phyloP scores from a whole-genome alignment of 305 asterid genomes.

The Fraxinus albicans region DNA sequence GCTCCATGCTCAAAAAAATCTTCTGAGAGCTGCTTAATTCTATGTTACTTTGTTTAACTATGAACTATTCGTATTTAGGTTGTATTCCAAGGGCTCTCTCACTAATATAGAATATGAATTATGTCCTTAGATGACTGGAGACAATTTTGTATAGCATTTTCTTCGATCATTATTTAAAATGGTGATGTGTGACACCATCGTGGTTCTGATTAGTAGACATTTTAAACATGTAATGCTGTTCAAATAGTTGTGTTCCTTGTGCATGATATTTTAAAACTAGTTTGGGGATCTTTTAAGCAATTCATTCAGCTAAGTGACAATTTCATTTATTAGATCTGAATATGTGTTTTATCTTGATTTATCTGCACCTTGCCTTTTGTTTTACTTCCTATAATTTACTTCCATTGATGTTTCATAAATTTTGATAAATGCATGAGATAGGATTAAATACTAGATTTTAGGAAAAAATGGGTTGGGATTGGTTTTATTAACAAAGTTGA shows the following conservation, averaged over 20 bases:
- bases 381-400: not conserved
- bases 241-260: not conserved
- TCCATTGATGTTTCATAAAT: constrained; percentile 13
- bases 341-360: not conserved
- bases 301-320: not conserved
- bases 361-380: not conserved
- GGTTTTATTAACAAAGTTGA: constrained; percentile 97
- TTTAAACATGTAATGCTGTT: not conserved
- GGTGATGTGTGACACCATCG: not conserved
- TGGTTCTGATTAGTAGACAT: not conserved
- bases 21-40: not conserved
- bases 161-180: not conserved
- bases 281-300: not conserved
- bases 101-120: not conserved
- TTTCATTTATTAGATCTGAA: not conserved
- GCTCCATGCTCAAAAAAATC: not conserved
- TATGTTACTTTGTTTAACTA: not conserved
- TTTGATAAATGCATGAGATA: constrained; percentile 21
- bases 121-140: not conserved
- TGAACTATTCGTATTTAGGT: not conserved
- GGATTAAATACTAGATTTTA: constrained; percentile 49
- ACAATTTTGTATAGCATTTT: not conserved
- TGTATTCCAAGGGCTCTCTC: not conserved
- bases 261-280: not conserved
- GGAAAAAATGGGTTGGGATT: constrained; percentile 87